Evolutionary conservation across 768 basidiomycete species (phyloP).

Genomic region (Heimioporus sp.): DNA sequence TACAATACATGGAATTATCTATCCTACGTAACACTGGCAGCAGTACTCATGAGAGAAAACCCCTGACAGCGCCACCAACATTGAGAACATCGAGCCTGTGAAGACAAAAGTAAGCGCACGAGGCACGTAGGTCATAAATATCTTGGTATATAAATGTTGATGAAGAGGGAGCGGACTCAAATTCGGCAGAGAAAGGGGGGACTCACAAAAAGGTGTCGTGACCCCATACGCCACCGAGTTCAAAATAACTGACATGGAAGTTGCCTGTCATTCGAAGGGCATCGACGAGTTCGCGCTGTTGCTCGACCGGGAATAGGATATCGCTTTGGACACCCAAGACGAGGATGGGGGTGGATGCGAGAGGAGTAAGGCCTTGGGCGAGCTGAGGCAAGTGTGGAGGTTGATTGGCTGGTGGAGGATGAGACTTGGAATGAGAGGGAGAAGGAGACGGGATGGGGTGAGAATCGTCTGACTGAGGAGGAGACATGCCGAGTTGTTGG

Average conservation of each 20-base stretch:
- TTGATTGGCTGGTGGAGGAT: conserved; percentile 69
- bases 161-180: too few relatives aligned
- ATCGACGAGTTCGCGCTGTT: conserved; percentile 93
- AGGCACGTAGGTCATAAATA: too few relatives aligned
- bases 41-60: conserved; percentile 63
- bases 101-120: neutral
- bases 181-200: neutral
- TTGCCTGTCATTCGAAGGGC: conserved; percentile 91
- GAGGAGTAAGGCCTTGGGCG: conserved; percentile 72
- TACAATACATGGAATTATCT: too few relatives aligned
- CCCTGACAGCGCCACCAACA: conserved; percentile 88
- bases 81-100: conserved; percentile 79
- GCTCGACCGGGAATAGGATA: conserved; percentile 95
- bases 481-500: conserved; percentile 57
- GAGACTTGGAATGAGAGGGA: conserved; percentile 62
- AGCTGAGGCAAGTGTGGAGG: conserved; percentile 76
- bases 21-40: neutral
- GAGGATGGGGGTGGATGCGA: conserved; percentile 75
- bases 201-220: conserved; percentile 95
- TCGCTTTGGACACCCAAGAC: conserved; percentile 96
- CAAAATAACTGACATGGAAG: conserved; percentile 88
- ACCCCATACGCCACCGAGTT: conserved; percentile 98
- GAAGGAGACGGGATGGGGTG: conserved; percentile 16
- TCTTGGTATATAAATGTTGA: too few relatives aligned
- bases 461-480: conserved; percentile 19